Evolutionary conservation across 140 eudicot genomes (phyloP), one percentile per base, ranked within the genome.

Genomic region (Erigeron philadelphicus): DNA sequence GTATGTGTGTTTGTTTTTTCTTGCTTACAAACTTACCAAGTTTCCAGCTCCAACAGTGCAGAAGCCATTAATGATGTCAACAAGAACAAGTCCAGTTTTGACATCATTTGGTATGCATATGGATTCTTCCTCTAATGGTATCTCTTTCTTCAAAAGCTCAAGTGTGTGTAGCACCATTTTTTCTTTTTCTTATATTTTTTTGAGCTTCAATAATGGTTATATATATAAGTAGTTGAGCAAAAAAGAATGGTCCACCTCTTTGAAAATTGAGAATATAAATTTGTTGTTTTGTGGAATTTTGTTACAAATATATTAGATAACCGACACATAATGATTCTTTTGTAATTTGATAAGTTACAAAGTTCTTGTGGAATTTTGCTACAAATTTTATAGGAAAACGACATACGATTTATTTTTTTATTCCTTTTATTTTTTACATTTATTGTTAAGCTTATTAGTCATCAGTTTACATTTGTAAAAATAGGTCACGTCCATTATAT

Each of bases 61-160:
- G 79, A 85, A 88, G 70, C 92, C 96, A 78, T 88, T 88, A 76
- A 88, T 84, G 86, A 88, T 84, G 73, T 88, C 96, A 0, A 86
- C 94, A 55, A 88, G 88, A 75, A 88, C 94, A 17, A 88, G 86
- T 52, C 86, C 94, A 56, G 86, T 73, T 52, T 21, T 80, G 42
- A 68, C 47, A 75, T 76, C 82, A 45, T 81, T 78, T 60, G 77
- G 48, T 53, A 88, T 64, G 68, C 75, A 66, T 54, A 88, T 35
- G 52, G 78, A 31, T 68, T 83, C 90, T 78, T 83, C 88, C 12
- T 88, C 90, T 3, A 84, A 21, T 8, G 90, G 96, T 61, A 86
- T 79, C 62, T 88, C 86, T 48, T 80, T 73, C 82, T 78, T 81
- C 77, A 86, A 40, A 16, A 88, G 71, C 53, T 86, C 96, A 43